phyloP scores from a whole-genome alignment of 371 early-diverging fungal genomes.

The Entomophthora muscae region DNA sequence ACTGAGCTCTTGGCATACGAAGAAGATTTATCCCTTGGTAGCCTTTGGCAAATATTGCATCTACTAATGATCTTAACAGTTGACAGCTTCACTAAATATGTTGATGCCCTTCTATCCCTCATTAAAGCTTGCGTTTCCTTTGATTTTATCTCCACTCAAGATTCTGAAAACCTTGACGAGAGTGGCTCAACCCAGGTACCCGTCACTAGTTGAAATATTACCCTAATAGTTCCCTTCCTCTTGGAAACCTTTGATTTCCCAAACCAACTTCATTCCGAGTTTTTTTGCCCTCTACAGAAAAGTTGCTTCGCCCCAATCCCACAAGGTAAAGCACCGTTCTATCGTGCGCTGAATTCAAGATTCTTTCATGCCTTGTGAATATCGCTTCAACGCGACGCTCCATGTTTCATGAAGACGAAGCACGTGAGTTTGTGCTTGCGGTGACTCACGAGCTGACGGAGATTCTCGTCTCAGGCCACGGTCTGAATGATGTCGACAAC shows the following conservation, averaged over 20 bases:
- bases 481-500: conserved; percentile 51
- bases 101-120: conserved; percentile 34
- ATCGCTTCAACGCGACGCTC: conserved; percentile 67
- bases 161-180: conserved; percentile 76
- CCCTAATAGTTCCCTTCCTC: background rate
- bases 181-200: conserved; percentile 49
- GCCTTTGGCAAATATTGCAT: conserved; percentile 1
- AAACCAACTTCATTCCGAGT: conserved; percentile 8
- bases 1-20: conserved; percentile 22
- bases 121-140: conserved; percentile 54
- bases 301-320: background rate
- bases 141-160: conserved; percentile 73
- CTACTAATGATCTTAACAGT: conserved; percentile 2
- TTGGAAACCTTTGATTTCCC: conserved; percentile 7
- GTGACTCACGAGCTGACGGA: conserved; percentile 53
- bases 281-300: background rate
- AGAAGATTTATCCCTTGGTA: conserved; percentile 24
- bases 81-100: conserved; percentile 18
- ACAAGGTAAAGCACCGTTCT: background rate
- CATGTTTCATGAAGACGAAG: conserved; percentile 52
- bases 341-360: conserved; percentile 16
- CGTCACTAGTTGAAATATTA: background rate
- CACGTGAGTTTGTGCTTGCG: conserved; percentile 39
- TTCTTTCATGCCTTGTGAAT: conserved; percentile 65
- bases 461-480: conserved; percentile 36